phyloP scores from a whole-genome alignment of 345 rosid species.

The Eutrema heterophyllum region DNA sequence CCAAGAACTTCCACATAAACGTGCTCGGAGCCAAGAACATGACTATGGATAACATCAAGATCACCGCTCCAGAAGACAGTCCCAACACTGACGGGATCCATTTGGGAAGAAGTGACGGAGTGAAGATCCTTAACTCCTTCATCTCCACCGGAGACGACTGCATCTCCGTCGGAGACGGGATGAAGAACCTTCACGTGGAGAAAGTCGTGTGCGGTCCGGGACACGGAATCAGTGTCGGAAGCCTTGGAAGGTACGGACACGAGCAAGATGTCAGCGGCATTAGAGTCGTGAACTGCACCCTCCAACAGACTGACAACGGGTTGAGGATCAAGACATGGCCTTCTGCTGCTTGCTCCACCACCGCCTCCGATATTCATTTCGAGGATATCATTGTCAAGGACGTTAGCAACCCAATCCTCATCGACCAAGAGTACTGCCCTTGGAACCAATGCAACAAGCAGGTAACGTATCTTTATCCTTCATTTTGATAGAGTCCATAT shows the following conservation, averaged over 20 bases:
- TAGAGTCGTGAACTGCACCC: constrained; percentile 25
- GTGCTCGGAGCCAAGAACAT: constrained; percentile 47
- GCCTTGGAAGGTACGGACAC: constrained; percentile 36
- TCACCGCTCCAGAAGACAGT: constrained; percentile 38
- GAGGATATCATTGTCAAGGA: constrained; percentile 21
- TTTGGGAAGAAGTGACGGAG: constrained; percentile 28
- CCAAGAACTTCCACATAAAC: constrained; percentile 53
- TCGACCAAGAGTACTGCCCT: constrained; percentile 37
- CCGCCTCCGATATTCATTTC: constrained; percentile 28
- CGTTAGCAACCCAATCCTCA: constrained; percentile 30
- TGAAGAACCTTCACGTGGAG: constrained; percentile 21
- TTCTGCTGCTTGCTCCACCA: constrained; percentile 22
- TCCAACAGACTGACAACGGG: constrained; percentile 33
- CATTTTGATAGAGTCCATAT: neutral
- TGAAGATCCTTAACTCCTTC: constrained; percentile 18
- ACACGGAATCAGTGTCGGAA: constrained; percentile 41
- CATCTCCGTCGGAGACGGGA: constrained; percentile 34
- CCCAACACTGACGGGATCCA: constrained; percentile 52
- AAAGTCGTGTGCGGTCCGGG: constrained; percentile 31
- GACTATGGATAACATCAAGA: constrained; percentile 26
- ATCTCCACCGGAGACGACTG: constrained; percentile 37
- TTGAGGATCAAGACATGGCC: constrained; percentile 47
- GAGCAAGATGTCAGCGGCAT: constrained; percentile 33
- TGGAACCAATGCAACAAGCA: constrained; percentile 35
- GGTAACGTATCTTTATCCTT: neutral